Percentiles rank a stretch among this genome's conserved stretches.
Evolutionary conservation across 2,329 filamentous ascomycete genomes (phyloP).

Genomic region (Cryoendolithus antarcticus): DNA sequence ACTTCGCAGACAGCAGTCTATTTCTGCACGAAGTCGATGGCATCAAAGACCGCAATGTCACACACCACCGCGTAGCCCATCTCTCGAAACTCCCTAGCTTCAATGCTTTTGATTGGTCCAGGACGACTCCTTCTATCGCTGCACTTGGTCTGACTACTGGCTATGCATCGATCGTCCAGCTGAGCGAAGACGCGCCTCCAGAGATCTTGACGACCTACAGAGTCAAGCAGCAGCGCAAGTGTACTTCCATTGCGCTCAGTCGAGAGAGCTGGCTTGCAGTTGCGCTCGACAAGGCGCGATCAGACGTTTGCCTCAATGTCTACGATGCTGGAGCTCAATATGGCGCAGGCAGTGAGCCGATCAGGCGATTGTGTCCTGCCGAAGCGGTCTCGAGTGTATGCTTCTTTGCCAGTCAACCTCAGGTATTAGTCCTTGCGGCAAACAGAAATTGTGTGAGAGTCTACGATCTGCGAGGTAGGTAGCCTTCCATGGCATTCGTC

Average conservation of each 20-base stretch:
- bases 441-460: conserved; percentile 65
- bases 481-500: too few relatives aligned
- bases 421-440: conserved; percentile 63
- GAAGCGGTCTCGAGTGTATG: conserved; percentile 69
- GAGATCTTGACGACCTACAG: conserved; percentile 48
- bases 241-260: conserved; percentile 72
- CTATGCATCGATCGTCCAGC: conserved; percentile 59
- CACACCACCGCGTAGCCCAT: conserved; percentile 41
- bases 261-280: conserved; percentile 61
- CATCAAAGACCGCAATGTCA: conserved; percentile 21
- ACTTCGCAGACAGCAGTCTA: conserved; percentile 47
- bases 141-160: conserved; percentile 65
- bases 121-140: conserved; percentile 50
- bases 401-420: conserved; percentile 67
- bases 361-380: conserved; percentile 44
- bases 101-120: conserved; percentile 55
- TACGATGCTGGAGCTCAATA: conserved; percentile 61
- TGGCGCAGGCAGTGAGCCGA: conserved; percentile 36
- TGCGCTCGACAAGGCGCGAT: conserved; percentile 67
- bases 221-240: conserved; percentile 63
- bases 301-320: conserved; percentile 70
- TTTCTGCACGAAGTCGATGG: conserved; percentile 41
- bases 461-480: conserved; percentile 62
- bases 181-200: conserved; percentile 44
- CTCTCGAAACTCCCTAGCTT: conserved; percentile 44